Evolutionary conservation across 768 basidiomycete genomes (phyloP), one percentile per base, ranked within the genome.

Genomic region (Naganishia antarctica): DNA sequence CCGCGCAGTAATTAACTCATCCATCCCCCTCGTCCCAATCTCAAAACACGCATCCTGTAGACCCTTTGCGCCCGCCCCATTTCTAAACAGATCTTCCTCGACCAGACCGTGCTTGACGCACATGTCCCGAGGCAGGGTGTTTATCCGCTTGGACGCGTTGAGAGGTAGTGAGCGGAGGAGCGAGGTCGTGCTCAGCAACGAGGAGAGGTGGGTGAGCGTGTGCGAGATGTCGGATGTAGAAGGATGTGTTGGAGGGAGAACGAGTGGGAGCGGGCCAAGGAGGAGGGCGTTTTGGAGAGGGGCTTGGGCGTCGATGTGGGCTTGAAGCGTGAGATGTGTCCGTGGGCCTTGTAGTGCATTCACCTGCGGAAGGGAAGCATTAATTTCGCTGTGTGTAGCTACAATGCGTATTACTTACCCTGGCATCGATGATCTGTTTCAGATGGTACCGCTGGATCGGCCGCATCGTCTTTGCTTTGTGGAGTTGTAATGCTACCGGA

Each of bases 51-150:
- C 74, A 64, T 77, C 76, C 25, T 66, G 64, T 9, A 77, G 21
- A 0, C 76, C 76, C 29, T 62, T 70, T 13, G 77, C 69, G 75
- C 86, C 40, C 81, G 86, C 32, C 66, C 70, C 41, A 78, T 86
- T 65, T 84, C 87, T 0, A 74, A 81, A 18, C 7, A 77, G 68
- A 13, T 75, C 69, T 61, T 77, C 76, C 31, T 77, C 76, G 1
- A 77, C 70, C n/a, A 77, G 48, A 4, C 65, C 66, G 49, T 77
- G 70, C 57, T 70, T 73, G n/a, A 65, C 65, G 12, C 48, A 61
- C 6, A 77, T 26, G 31, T 74, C 74, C 1, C 64, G 18, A 0
- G 76, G 76, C 34, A 77, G 51, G 29, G 74, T 73, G 34, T 74
- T 60, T 26, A 68, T 44, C 18, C 71, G 69, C 37, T 77, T 75